Base-by-base conservation (phyloP, 129 eudicot genomes). In the Flaveria linearis region DNA sequence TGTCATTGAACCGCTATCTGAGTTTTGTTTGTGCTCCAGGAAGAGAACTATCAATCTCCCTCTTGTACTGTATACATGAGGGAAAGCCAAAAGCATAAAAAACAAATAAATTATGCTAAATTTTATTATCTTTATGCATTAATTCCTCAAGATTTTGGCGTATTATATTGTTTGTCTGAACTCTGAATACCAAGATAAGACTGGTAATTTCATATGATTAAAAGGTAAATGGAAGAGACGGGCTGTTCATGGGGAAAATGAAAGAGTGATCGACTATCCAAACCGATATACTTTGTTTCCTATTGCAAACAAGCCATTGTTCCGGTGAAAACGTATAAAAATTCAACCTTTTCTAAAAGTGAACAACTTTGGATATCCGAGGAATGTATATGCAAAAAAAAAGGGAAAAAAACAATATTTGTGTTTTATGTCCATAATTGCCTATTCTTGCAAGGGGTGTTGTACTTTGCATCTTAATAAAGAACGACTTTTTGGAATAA, bases 11-110 rank as follows among this genome's bases (percentile, higher is more conserved):
- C 93, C 96, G 71, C 84, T 81, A 55, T 90, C 98, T 56, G 98
- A 91, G 50, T 82, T 89, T 85, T 86, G 99, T 67, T 69, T 75
- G 43, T 87, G 97, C 69, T 94, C 99, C 57, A 94, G 84, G 81
- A 90, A 86, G 11, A 94, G 89, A 70, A 94, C 96, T 74, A 94
- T 72, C 77, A 94, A 66, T 57, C 97, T 91, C 77, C 99, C 99
- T 83, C 76, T 86, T 51, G 97, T 87, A 78, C 97, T 93, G 96
- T 82, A 65, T 47, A 77, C 64, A 76, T 71, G n/a, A 30, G 62
- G 57, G 26, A 23, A 76, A 53, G 49, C 41, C 49, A 74, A 30
- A 81, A 12, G 66, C 28, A 77, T 79, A 79, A 36, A 57, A 15
- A 50, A 17, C 42, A 16, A 57, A 67, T 3, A 63, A 63, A 16